These are phyloP conservation scores for Claviceps maximensis DNA, from an alignment of 2,329 filamentous ascomycete species.

Conservation along the genomic window DNA sequence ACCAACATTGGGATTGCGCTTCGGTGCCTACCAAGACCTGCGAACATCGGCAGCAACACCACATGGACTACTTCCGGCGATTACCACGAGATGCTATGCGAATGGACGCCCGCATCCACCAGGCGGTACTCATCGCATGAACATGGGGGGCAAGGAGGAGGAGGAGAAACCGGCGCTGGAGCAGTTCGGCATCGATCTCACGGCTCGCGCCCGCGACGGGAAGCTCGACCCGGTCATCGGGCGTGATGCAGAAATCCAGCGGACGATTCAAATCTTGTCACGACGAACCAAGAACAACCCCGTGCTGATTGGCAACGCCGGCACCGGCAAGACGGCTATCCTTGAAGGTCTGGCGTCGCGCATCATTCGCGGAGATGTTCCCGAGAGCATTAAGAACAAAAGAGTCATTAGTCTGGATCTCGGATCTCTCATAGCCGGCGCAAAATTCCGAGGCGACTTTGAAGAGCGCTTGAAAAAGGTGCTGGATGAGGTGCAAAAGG, in stretches of 20 bases:
- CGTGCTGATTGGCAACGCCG: constrained; percentile 81
- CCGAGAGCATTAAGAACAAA: constrained; percentile 93
- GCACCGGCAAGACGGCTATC: constrained; percentile 89
- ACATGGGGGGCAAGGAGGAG: constrained; percentile 57
- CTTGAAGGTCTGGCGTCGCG: constrained; percentile 80
- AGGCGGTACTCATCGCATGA: constrained; percentile 88
- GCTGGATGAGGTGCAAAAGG: constrained; percentile 78
- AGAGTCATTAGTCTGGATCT: constrained; percentile 77
- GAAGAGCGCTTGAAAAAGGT: constrained; percentile 89
- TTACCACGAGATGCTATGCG: constrained; percentile 41
- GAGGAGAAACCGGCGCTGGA: constrained; percentile 78
- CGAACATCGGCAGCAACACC: constrained; percentile 8
- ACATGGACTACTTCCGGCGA: constrained; percentile 23
- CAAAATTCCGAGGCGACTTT: constrained; percentile 92
- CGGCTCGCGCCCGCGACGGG: constrained; percentile 68
- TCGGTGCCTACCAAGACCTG: constrained; percentile 11
- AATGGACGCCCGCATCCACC: constrained; percentile 73
- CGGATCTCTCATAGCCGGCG: constrained; percentile 85
- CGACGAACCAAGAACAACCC: constrained; percentile 92
- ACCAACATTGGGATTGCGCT: constrained; percentile 11
- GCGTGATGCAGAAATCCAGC: constrained; percentile 77
- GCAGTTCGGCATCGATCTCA: constrained; percentile 83
- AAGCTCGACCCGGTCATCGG: constrained; percentile 96
- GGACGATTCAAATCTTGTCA: constrained; percentile 88
- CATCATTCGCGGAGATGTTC: constrained; percentile 85